phyloP scores from a whole-genome alignment of 768 basidiomycete species.

The Russula vinacea region DNA sequence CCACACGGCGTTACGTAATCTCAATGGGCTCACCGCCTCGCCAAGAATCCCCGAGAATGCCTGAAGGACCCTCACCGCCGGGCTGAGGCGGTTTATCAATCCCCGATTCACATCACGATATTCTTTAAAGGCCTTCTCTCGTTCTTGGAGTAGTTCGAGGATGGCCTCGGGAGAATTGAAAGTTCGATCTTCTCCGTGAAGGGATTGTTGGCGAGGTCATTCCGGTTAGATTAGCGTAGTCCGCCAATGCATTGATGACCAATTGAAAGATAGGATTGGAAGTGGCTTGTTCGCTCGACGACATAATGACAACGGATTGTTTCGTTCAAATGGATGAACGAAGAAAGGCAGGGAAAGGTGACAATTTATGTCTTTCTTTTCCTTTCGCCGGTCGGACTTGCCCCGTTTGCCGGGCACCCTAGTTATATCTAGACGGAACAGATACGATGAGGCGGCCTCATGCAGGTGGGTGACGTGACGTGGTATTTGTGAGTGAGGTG shows the following conservation, averaged over 20 bases:
- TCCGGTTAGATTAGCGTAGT: neutral
- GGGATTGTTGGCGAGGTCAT: constrained; percentile 1
- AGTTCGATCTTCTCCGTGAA: no score
- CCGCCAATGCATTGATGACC: neutral
- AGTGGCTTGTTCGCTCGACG: neutral
- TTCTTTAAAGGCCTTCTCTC: neutral
- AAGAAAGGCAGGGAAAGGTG: no score
- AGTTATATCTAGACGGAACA: no score
- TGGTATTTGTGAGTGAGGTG: no score
- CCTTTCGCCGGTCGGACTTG: no score
- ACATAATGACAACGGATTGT: neutral
- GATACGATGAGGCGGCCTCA: no score
- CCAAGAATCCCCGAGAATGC: neutral
- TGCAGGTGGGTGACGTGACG: no score
- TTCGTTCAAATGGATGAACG: no score
- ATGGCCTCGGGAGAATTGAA: neutral
- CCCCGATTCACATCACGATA: constrained; percentile 6
- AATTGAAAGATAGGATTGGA: neutral
- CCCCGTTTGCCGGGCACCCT: no score
- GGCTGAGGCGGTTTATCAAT: neutral
- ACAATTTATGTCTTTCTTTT: no score
- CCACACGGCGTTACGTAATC: neutral
- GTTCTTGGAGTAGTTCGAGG: neutral
- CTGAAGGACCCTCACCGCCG: neutral
- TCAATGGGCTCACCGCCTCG: neutral